Evolutionary conservation across 2,329 filamentous ascomycete genomes (phyloP).

Genomic region (Sporothrix dimorphospora): DNA sequence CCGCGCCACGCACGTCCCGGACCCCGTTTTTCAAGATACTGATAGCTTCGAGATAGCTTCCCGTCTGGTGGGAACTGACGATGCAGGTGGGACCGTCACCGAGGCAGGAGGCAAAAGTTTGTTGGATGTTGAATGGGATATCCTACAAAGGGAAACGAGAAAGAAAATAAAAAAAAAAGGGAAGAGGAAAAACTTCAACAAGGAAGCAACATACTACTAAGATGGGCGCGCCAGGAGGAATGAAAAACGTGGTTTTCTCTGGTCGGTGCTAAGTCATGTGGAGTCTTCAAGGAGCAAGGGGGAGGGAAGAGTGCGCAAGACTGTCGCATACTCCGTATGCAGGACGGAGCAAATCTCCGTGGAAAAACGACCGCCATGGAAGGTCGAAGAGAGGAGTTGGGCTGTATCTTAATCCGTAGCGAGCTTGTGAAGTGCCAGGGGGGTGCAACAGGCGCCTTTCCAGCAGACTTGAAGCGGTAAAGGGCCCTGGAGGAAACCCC

Average conservation of each 20-base stretch:
- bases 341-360: neutral
- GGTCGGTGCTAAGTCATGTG: neutral
- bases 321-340: neutral
- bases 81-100: neutral
- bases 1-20: neutral
- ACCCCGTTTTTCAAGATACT: neutral
- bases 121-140: neutral
- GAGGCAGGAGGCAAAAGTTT: neutral
- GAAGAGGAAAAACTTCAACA: neutral
- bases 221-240: neutral
- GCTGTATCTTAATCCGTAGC: too few species aligned
- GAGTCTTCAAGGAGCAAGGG: neutral
- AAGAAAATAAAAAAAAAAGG: neutral
- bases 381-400: neutral
- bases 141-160: neutral
- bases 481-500: too few species aligned
- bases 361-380: neutral
- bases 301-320: neutral
- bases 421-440: neutral
- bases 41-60: slow-evolving; percentile 15
- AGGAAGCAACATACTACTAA: neutral
- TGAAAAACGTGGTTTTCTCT: slow-evolving; percentile 9
- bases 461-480: too few species aligned
- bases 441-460: too few species aligned
- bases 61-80: neutral